Evolutionary conservation across 108 stramenopile species (phyloP).

Genomic region (Cyclotella baltica): DNA sequence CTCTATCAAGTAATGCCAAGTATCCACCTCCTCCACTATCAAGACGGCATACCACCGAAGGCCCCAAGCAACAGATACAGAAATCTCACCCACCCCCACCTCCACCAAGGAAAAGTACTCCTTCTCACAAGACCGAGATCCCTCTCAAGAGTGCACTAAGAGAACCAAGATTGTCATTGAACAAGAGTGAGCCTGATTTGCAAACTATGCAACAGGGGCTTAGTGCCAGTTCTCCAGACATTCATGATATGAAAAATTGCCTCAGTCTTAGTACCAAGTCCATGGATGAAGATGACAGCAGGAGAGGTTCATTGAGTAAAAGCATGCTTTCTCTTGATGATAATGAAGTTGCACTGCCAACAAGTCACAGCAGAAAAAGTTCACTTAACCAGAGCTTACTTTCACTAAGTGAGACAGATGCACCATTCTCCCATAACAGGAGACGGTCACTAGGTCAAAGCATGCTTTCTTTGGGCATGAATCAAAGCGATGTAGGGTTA

Average conservation of each 20-base stretch:
- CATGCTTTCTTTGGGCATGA: background rate
- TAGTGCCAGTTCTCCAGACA: too few relatives aligned
- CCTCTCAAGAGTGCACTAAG: background rate
- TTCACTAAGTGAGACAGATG: background rate
- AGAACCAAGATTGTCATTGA: background rate
- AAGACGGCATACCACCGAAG: background rate
- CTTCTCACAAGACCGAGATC: background rate
- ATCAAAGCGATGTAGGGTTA: background rate
- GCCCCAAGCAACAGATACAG: background rate
- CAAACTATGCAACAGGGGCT: too few relatives aligned
- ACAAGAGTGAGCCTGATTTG: background rate
- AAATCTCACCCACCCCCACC: constrained; percentile 5
- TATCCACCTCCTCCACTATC: background rate
- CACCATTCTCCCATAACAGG: background rate
- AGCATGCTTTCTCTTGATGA: too few relatives aligned
- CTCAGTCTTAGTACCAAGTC: too few relatives aligned
- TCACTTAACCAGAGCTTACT: background rate
- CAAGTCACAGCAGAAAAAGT: too few relatives aligned
- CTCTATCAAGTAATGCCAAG: too few relatives aligned
- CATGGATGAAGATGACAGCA: too few relatives aligned
- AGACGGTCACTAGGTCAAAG: background rate
- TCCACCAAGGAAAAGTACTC: background rate
- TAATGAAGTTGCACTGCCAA: too few relatives aligned
- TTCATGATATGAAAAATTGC: too few relatives aligned
- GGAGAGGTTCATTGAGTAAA: too few relatives aligned